Evolutionary conservation across 768 basidiomycete genomes (phyloP).

Genomic region (Trametes maxima): DNA sequence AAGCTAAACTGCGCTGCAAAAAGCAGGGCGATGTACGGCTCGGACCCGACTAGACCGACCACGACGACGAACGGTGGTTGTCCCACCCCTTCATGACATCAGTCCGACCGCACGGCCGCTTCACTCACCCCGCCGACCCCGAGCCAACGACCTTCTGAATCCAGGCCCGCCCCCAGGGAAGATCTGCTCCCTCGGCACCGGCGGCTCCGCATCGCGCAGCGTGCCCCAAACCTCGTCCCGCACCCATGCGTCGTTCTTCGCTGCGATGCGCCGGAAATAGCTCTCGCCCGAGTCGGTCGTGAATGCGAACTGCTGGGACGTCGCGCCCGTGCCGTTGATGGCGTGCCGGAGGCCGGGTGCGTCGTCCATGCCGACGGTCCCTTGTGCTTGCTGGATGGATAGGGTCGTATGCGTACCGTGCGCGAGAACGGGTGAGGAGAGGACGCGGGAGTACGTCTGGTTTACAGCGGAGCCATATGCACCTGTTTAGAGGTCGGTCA

Average conservation of each 20-base stretch:
- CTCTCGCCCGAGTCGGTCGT: constrained; percentile 1
- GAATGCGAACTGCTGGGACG: constrained; percentile 11
- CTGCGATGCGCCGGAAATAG: constrained; percentile 11
- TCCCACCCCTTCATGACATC: background rate
- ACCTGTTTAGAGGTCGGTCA: background rate
- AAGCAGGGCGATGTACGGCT: too few relatives aligned
- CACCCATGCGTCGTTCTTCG: constrained; percentile 11
- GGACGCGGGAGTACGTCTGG: constrained; percentile 11
- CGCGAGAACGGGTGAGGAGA: constrained; percentile 5
- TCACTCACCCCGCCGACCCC: background rate
- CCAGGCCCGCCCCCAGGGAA: constrained; percentile 6
- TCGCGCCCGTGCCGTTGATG: constrained; percentile 16
- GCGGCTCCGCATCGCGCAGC: constrained; percentile 7
- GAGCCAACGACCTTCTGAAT: constrained; percentile 3
- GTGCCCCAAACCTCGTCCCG: constrained; percentile 13
- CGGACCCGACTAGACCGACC: too few relatives aligned
- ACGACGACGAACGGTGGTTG: too few relatives aligned
- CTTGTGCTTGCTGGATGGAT: constrained; percentile 12
- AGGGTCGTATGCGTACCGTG: background rate
- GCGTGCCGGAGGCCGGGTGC: constrained; percentile 13
- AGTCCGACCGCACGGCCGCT: background rate
- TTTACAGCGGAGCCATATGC: constrained; percentile 12
- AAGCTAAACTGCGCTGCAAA: too few relatives aligned
- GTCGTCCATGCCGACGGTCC: constrained; percentile 12
- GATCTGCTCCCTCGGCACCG: constrained; percentile 11